Base-by-base conservation (phyloP, 228 moss, liverwort and hornwort genomes). In the Sphagnum magellanicum region DNA sequence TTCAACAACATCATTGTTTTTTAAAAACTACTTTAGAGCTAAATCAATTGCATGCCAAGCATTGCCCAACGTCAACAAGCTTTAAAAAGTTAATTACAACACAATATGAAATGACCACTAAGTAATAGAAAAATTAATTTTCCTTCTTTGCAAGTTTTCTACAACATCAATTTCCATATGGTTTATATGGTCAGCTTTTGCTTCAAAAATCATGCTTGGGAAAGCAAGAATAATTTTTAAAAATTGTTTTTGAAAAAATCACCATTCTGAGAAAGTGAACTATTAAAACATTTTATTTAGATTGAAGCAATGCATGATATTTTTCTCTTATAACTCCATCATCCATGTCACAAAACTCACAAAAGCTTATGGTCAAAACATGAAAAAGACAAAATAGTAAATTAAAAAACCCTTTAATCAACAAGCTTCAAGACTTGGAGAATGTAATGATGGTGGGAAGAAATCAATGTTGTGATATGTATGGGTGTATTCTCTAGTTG, bases 241-340 rank as follows among this genome's bases (percentile, higher is more conserved):
- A 76, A 89, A 91, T 89, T 88, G 84, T 89, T 80, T 78, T 68
- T 63, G 74, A 90, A 82, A 79, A 83, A 87, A 88, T 83, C 91
- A 97, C 93, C 94, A 88, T 94, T 83, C 94, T 91, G 84, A 98
- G 94, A 76, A 98, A 90, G 74, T 94, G 94, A 76, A 81, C 98
- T 73, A 98, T 90, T 50, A 98, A 80, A 50, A 98, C 84, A 72
- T 85, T 84, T 93, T 94, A 98, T 73, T 98, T 82, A 73, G 89
- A 63, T 65, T 90, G 88, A 67, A 77, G 78, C 72, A 98, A 73
- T 52, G 98, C 94, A 64, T 92, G 94, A 68, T 89, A 92, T 62
- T 94, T 87, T 81, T 94, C 92, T 49, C 75, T 79, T 46, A 94
- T 93, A 48, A 98, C 94, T 69, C 98, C 94, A 81, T 98, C 86